These are phyloP conservation scores for Entomortierella chlamydospora DNA, from an alignment of 192 early-diverging fungal species.

Conservation along the genomic window DNA sequence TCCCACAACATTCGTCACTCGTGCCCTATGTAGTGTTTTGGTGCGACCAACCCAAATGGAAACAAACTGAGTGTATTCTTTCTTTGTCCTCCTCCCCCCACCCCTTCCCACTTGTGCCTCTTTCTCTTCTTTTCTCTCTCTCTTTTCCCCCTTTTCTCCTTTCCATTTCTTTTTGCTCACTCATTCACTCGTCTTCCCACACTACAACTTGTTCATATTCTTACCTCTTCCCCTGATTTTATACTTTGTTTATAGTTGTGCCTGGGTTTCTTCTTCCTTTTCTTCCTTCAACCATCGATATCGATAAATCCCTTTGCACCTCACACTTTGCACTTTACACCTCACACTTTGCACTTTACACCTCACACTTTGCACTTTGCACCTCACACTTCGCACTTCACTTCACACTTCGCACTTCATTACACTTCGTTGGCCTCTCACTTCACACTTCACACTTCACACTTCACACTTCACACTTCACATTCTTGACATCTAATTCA, in stretches of 20 bases:
- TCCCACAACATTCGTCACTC: no score
- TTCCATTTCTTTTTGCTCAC: not conserved
- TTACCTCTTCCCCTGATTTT: no score
- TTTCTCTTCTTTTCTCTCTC: not conserved
- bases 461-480: no score
- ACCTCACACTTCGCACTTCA: not conserved
- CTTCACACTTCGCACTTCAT: not conserved
- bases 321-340: not conserved
- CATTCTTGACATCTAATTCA: not conserved
- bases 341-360: not conserved
- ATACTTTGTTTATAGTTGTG: no score
- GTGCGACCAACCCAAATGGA: no score
- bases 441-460: not conserved
- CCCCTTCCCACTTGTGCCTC: not conserved
- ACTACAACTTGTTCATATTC: no score
- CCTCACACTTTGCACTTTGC: not conserved
- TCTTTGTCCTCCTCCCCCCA: not conserved
- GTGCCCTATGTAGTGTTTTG: no score
- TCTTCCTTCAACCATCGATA: no score
- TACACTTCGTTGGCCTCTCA: not conserved
- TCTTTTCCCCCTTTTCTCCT: not conserved
- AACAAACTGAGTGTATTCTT: no score
- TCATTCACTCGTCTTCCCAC: no score
- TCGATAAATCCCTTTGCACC: no score
- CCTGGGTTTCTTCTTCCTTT: not conserved